These are phyloP conservation scores for Trichophaea hybrida DNA, from an alignment of 2,329 filamentous ascomycete species.

Conservation along the genomic window DNA sequence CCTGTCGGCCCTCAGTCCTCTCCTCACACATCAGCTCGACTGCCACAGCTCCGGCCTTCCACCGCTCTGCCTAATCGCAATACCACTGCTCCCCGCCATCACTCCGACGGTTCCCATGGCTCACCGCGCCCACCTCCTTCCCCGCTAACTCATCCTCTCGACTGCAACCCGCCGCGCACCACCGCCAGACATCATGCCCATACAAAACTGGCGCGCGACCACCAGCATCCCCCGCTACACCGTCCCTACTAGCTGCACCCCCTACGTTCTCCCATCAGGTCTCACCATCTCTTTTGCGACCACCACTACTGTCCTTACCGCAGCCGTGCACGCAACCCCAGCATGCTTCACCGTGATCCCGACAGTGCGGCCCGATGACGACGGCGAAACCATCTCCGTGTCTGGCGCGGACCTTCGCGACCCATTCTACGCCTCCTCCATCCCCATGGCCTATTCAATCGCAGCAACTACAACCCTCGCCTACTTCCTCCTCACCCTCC, in stretches of 20 bases:
- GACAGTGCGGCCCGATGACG: slow-evolving; percentile 22
- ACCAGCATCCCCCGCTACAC: slow-evolving; percentile 8
- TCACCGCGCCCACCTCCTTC: background rate
- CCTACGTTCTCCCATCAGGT: slow-evolving; percentile 33
- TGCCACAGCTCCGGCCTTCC: background rate
- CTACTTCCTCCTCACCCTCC: slow-evolving; percentile 84
- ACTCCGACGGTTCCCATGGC: background rate
- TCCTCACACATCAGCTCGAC: too few relatives aligned
- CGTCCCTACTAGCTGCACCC: slow-evolving; percentile 21
- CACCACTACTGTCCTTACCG: slow-evolving; percentile 43
- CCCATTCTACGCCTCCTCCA: slow-evolving; percentile 86
- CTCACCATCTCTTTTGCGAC: slow-evolving; percentile 38
- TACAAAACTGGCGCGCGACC: slow-evolving; percentile 20
- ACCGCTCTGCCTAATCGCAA: background rate
- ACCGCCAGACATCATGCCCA: slow-evolving; percentile 7
- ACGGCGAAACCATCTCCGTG: slow-evolving; percentile 5
- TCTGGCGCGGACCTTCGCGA: slow-evolving; percentile 45
- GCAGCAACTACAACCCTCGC: slow-evolving; percentile 81
- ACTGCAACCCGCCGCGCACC: too few relatives aligned
- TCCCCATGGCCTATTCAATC: slow-evolving; percentile 84
- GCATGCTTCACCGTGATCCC: slow-evolving; percentile 37
- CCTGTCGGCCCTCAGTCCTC: too few relatives aligned
- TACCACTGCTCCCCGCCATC: background rate
- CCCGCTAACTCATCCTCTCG: background rate
- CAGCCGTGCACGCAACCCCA: slow-evolving; percentile 46